These are phyloP conservation scores for Lolium rigidum DNA, from an alignment of 176 grass and related monocot species.

Conservation along the genomic window DNA sequence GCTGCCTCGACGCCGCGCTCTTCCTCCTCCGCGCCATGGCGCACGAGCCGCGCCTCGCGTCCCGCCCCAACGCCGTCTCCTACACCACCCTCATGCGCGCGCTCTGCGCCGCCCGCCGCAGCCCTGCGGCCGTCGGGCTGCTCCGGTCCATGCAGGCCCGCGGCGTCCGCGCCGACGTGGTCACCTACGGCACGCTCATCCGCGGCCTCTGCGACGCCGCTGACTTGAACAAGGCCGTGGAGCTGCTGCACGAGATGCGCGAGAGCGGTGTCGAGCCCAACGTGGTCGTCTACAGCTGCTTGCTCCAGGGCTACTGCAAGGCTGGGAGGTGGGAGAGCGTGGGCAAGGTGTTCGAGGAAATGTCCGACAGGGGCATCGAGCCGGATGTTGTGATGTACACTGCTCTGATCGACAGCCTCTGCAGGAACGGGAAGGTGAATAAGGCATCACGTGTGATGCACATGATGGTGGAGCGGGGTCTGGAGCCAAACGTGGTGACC, in stretches of 20 bases:
- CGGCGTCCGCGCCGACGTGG: conserved; percentile 52
- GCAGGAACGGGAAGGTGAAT: conserved; percentile 51
- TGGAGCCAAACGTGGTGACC: conserved; percentile 58
- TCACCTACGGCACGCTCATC: conserved; percentile 54
- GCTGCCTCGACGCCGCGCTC: conserved; percentile 39
- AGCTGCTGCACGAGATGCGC: conserved; percentile 52
- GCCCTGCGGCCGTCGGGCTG: conserved; percentile 37
- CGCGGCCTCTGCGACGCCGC: conserved; percentile 45
- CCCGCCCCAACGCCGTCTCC: conserved; percentile 46
- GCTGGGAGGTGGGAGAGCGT: conserved; percentile 57
- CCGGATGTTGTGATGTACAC: conserved; percentile 58
- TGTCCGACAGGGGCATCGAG: conserved; percentile 45
- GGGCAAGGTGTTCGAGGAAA: conserved; percentile 61
- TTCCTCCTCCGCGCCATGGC: conserved; percentile 58
- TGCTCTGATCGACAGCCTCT: conserved; percentile 68
- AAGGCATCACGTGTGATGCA: conserved; percentile 54
- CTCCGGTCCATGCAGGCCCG: conserved; percentile 42
- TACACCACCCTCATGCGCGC: conserved; percentile 53
- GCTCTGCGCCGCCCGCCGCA: conserved; percentile 43
- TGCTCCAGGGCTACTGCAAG: conserved; percentile 67
- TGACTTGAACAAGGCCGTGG: conserved; percentile 41
- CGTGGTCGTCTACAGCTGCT: conserved; percentile 47
- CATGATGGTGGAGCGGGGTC: conserved; percentile 59
- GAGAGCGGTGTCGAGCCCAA: conserved; percentile 39
- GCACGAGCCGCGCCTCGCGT: neutral